Base-by-base conservation (phyloP, 805 yeast species). In the Debaryomyces castellii region DNA sequence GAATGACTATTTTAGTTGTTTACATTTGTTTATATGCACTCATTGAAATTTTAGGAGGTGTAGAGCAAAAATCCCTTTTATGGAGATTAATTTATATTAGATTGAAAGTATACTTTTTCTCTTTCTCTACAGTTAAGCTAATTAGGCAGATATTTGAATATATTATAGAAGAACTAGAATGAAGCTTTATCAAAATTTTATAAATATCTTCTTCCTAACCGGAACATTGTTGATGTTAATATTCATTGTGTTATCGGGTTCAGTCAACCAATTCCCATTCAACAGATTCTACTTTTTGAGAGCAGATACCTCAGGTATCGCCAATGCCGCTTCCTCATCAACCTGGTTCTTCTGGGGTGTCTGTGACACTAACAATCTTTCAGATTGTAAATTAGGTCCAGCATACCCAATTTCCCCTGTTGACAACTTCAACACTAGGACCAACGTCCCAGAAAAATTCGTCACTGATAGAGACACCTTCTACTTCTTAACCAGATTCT, bases 361-460 rank as follows among this genome's bases (percentile, higher is more conserved):
- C 39, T 83, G 89, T 63, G 74, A 77, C 51, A 78, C 79, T 45
- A 51, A 60, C 36, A 74, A 81, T 64, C 89, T 89, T 68, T 63
- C 81, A 37, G 47, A 64, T 17, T 77, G 76, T 58, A 60, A 64
- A 39, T 62, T 75, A 37, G 80, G 82, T 11, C 86, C 97, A 16
- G 97, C 88, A n/a, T 83, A 76, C 67, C 89, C 96, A 36, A 81
- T 90, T 61, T 87, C 95, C 21, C 97, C 97, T 23, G 78, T 66
- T 39, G 81, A 80, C 56, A 88, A 89, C 70, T 89, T 89, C 56
- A 73, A 73, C 44, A 73, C 83, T 43, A 58, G 69, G 16, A 55
- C 54, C 2, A 75, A 71, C 47, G 75, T 85, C 25, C 90, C 90
- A 42, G 44, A 55, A 4, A 74, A 71, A 46, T 85, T 85, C 45